A percentile compares a stretch with the other conserved stretches of the same genome.
phyloP scores from a whole-genome alignment of 1,139 yeast genomes.

The Kurtzmaniella quercitrusa region DNA sequence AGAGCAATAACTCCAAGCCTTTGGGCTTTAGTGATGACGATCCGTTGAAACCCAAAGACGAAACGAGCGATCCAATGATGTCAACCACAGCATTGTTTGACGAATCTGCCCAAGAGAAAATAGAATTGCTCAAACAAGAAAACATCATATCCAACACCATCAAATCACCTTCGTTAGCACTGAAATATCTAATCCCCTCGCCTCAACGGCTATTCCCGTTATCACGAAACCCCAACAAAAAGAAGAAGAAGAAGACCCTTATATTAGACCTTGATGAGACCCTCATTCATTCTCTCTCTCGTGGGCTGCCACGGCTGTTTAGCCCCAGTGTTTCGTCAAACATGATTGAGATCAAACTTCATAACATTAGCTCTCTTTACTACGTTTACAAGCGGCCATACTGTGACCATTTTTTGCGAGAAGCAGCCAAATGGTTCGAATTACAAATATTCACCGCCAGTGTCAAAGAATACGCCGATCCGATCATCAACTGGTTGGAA shows the following conservation, averaged over 20 bases:
- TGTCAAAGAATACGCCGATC: slow-evolving; percentile 93
- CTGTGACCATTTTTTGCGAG: slow-evolving; percentile 77
- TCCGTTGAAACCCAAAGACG: slow-evolving; percentile 2
- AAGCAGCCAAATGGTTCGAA: slow-evolving; percentile 83
- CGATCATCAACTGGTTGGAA: slow-evolving; percentile 84
- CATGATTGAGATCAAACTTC: slow-evolving; percentile 81
- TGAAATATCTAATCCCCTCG: slow-evolving; percentile 46
- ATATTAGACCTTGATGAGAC: slow-evolving; percentile 93
- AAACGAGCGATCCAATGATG: slow-evolving; percentile 5
- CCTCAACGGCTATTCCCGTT: slow-evolving; percentile 45
- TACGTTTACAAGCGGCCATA: slow-evolving; percentile 90
- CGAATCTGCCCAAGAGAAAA: slow-evolving; percentile 25
- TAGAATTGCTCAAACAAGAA: slow-evolving; percentile 40
- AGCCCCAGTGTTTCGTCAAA: slow-evolving; percentile 51
- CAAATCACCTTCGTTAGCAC: slow-evolving; percentile 54
- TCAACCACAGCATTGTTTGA: slow-evolving; percentile 10
- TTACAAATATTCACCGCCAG: slow-evolving; percentile 91
- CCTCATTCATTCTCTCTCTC: slow-evolving; percentile 79
- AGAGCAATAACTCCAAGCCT: slow-evolving; percentile 4
- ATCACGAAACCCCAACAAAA: slow-evolving; percentile 36
- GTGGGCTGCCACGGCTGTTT: slow-evolving; percentile 47
- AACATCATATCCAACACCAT: slow-evolving; percentile 40
- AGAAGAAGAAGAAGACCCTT: slow-evolving; percentile 54
- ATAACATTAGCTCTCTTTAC: slow-evolving; percentile 69
- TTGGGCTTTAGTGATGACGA: slow-evolving; percentile 9